These are phyloP conservation scores for Aeschynomene evenia DNA, from an alignment of 306 rosid genomes.

Conservation along the genomic window DNA sequence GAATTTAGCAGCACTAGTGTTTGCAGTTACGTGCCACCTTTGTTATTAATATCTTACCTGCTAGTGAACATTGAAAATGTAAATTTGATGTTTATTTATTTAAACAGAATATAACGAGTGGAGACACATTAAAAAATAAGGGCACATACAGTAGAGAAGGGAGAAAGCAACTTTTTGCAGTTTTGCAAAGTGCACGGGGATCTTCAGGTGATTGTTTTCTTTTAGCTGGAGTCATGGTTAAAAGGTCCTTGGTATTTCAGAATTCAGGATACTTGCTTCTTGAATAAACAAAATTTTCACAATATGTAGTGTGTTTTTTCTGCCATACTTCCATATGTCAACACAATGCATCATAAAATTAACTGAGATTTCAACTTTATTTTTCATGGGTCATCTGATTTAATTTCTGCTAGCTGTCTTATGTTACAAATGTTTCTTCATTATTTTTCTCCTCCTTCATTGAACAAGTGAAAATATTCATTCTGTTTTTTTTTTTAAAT, in stretches of 20 bases:
- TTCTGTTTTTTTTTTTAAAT: neutral
- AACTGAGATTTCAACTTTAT: neutral
- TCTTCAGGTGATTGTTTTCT: conserved; percentile 72
- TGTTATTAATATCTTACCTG: conserved; percentile 9
- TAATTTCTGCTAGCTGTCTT: neutral
- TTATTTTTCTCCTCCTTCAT: neutral
- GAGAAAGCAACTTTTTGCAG: conserved; percentile 92
- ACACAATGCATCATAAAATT: neutral
- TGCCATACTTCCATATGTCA: conserved; percentile 9
- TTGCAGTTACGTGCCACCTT: conserved; percentile 68
- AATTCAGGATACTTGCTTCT: conserved; percentile 9
- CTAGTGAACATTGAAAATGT: conserved; percentile 7
- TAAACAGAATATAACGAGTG: conserved; percentile 64
- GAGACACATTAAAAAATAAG: conserved; percentile 70
- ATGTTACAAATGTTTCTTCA: neutral
- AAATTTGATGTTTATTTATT: conserved; percentile 34
- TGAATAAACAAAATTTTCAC: conserved; percentile 3
- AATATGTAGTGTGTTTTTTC: neutral
- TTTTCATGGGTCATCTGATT: conserved; percentile 7
- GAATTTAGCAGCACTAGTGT: conserved; percentile 82
- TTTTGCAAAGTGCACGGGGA: conserved; percentile 96
- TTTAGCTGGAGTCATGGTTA: conserved; percentile 2
- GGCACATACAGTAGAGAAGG: conserved; percentile 75
- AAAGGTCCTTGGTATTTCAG: neutral
- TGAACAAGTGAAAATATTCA: neutral